Percentiles rank a stretch among this genome's conserved stretches.
These are phyloP conservation scores for Amaranthus cruentus DNA, from an alignment of 148 eudicot genomes.

Conservation along the genomic window DNA sequence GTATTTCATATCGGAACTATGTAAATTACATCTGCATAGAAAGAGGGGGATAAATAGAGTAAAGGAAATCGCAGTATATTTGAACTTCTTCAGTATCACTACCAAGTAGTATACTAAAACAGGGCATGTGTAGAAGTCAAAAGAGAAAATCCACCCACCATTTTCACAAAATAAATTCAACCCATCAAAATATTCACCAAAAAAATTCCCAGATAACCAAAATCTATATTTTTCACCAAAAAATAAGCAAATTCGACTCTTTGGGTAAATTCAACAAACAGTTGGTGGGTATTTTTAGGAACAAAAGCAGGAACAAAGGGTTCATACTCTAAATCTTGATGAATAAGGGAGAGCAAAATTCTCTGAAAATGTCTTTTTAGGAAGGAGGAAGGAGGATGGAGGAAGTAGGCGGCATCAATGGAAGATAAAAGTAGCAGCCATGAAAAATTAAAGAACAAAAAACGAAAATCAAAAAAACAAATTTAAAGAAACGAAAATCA, in stretches of 20 bases:
- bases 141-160: slow-evolving; percentile 62
- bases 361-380: too few relatives aligned
- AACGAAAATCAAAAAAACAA: too few relatives aligned
- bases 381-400: too few relatives aligned
- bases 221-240: not conserved
- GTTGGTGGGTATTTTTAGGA: slow-evolving; percentile 23
- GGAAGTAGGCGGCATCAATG: too few relatives aligned
- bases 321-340: not conserved
- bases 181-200: slow-evolving; percentile 19
- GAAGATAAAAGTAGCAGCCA: too few relatives aligned
- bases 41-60: too few relatives aligned
- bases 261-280: slow-evolving; percentile 23
- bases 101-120: slow-evolving; percentile 14
- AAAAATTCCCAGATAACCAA: slow-evolving; percentile 24
- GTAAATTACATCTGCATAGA: not conserved
- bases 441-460: too few relatives aligned
- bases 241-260: slow-evolving; percentile 20
- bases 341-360: too few relatives aligned
- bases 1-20: not conserved
- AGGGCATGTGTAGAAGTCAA: slow-evolving; percentile 41
- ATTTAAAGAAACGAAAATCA: too few relatives aligned
- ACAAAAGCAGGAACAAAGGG: slow-evolving; percentile 16
- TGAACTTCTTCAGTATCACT: not conserved
- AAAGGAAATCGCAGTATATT: not conserved
- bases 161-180: slow-evolving; percentile 20